Conservation (phyloP, 2,329 filamentous ascomycete species). For the Diaporthe humulicola region DNA sequence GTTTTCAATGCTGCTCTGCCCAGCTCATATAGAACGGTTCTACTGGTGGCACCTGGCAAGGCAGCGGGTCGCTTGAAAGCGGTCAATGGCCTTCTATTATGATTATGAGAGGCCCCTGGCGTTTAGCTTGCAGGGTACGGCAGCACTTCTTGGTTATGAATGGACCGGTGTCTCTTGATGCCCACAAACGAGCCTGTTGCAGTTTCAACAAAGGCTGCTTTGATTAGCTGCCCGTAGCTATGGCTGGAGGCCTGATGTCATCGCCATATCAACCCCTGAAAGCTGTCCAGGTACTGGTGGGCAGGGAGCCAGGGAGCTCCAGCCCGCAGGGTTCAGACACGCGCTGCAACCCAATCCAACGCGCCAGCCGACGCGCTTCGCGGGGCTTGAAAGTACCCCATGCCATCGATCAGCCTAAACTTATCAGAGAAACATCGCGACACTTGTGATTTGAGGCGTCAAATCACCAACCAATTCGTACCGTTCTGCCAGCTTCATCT, state of each 20-base stretch:
- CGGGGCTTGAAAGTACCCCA: background rate
- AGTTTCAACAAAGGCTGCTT: conserved; percentile 16
- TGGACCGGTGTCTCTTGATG: background rate
- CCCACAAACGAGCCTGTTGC: background rate
- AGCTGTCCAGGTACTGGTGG: conserved; percentile 1
- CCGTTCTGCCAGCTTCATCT: background rate
- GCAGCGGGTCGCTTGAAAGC: conserved; percentile 10
- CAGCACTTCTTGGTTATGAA: conserved; percentile 23
- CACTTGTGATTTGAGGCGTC: background rate
- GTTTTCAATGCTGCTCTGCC: background rate
- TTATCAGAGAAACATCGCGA: background rate
- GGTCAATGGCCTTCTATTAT: background rate
- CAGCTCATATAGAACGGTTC: background rate
- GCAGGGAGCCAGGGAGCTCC: background rate
- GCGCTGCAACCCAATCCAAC: too few species aligned
- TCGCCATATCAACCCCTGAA: background rate
- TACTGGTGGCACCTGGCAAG: background rate
- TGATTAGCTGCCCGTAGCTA: conserved; percentile 14
- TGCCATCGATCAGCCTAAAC: background rate
- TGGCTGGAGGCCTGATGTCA: background rate
- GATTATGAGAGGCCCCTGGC: background rate
- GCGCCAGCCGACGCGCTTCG: conserved; percentile 7
- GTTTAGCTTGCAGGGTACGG: conserved; percentile 11
- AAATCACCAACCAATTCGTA: background rate
- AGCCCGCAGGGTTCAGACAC: background rate